phyloP scores from a whole-genome alignment of 768 basidiomycete species.

The Tulasnella sp. region DNA sequence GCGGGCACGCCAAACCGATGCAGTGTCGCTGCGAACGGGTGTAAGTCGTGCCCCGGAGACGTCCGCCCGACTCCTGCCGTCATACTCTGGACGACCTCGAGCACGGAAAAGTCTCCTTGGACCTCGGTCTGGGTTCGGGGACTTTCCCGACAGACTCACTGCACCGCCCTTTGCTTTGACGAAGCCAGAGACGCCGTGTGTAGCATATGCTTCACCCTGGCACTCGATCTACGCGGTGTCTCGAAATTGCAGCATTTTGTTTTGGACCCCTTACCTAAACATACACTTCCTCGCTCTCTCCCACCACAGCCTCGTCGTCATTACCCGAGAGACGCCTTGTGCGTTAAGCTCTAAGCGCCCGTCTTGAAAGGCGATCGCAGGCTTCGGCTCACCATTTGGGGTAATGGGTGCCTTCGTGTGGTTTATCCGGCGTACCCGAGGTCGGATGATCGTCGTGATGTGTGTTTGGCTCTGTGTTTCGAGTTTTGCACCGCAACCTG shows the following conservation, averaged over 20 bases:
- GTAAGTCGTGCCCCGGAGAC: too few relatives aligned
- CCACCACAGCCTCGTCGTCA: background rate
- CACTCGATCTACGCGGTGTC: background rate
- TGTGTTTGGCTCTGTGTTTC: background rate
- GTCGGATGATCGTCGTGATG: background rate
- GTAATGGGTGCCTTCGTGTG: background rate
- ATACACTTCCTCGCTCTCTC: background rate
- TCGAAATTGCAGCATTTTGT: background rate
- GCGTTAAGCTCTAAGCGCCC: too few relatives aligned
- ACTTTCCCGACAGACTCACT: background rate
- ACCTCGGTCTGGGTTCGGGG: background rate
- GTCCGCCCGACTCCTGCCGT: too few relatives aligned
- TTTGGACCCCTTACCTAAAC: too few relatives aligned
- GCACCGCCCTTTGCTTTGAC: background rate
- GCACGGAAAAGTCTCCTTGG: background rate
- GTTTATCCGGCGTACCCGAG: background rate
- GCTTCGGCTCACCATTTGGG: background rate
- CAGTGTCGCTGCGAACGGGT: too few relatives aligned
- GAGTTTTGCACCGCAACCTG: conserved; percentile 30
- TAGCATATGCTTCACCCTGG: background rate
- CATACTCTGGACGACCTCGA: too few relatives aligned
- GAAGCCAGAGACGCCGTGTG: conserved; percentile 10
- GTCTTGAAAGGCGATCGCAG: background rate
- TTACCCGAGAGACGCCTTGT: background rate
- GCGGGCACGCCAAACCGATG: too few relatives aligned